Conservation (phyloP, 805 yeast species). For the Kuraishia molischiana region DNA sequence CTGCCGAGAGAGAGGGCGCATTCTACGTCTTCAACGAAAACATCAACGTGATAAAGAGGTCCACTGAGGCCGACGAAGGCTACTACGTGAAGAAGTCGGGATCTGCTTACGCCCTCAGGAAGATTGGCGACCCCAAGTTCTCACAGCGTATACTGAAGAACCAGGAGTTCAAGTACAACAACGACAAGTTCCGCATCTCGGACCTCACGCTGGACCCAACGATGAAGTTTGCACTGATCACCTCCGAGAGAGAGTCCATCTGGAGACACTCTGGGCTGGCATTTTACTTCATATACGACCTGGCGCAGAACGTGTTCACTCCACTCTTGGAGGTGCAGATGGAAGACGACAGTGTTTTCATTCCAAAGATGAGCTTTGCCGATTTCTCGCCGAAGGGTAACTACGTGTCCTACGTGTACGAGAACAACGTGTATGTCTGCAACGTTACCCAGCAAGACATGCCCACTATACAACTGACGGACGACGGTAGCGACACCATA, state of each 20-base stretch:
- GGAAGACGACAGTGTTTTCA: conserved; percentile 11
- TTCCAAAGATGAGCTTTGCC: conserved; percentile 36
- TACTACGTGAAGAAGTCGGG: conserved; percentile 18
- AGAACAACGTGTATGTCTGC: conserved; percentile 45
- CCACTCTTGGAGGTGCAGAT: conserved; percentile 10
- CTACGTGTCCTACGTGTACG: conserved; percentile 43
- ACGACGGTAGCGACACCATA: conserved; percentile 41
- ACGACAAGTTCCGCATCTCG: conserved; percentile 25
- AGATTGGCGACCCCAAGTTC: conserved; percentile 19
- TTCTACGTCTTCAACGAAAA: conserved; percentile 16
- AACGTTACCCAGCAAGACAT: conserved; percentile 13
- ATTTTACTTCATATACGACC: conserved; percentile 52
- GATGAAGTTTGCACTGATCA: conserved; percentile 41
- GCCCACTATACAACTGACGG: conserved; percentile 20
- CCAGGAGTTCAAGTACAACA: conserved; percentile 30
- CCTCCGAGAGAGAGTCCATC: conserved; percentile 36
- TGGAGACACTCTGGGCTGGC: conserved; percentile 68
- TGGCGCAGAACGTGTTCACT: conserved; percentile 22
- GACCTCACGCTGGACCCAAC: conserved; percentile 33
- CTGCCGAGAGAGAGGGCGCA: conserved; percentile 18
- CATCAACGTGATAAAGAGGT: conserved; percentile 14
- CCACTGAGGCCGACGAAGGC: conserved; percentile 33
- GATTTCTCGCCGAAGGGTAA: conserved; percentile 55
- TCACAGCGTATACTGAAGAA: conserved; percentile 19
- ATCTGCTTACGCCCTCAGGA: conserved; percentile 8